Conservation (phyloP, 106 monocot species). For the Triglochin maritima region DNA sequence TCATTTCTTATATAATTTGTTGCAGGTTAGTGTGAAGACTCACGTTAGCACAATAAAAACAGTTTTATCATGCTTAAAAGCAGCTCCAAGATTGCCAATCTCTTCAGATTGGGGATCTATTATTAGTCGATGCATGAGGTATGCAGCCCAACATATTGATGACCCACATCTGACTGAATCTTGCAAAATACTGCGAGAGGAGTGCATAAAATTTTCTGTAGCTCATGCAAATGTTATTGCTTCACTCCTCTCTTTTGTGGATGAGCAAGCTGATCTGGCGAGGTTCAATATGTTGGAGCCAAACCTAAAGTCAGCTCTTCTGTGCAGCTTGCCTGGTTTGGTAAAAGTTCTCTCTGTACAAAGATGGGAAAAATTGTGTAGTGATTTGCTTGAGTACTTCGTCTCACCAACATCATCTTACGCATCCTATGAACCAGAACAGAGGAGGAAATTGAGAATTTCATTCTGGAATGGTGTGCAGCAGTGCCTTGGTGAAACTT, state of each 20-base stretch:
- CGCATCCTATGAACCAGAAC: slow-evolving; percentile 24
- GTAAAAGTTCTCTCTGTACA: slow-evolving; percentile 47
- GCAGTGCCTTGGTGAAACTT: slow-evolving; percentile 34
- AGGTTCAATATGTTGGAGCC: slow-evolving; percentile 59
- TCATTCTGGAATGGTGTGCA: slow-evolving; percentile 77
- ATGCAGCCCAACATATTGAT: slow-evolving; percentile 22
- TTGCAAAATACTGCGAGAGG: slow-evolving; percentile 41
- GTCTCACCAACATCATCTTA: slow-evolving; percentile 27
- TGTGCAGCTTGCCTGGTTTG: slow-evolving; percentile 33
- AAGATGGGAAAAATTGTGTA: slow-evolving; percentile 43
- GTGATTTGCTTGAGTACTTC: slow-evolving; percentile 59
- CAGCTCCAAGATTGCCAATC: slow-evolving; percentile 73
- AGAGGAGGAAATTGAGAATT: slow-evolving; percentile 40
- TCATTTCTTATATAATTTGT: neutral
- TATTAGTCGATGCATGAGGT: slow-evolving; percentile 55
- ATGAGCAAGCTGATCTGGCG: slow-evolving; percentile 56
- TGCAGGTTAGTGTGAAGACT: slow-evolving; percentile 6
- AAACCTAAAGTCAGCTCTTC: slow-evolving; percentile 42
- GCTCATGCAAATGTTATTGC: slow-evolving; percentile 47
- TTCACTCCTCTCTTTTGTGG: slow-evolving; percentile 58
- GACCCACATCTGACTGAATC: slow-evolving; percentile 3
- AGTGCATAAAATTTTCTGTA: slow-evolving; percentile 63
- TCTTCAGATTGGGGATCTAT: slow-evolving; percentile 72
- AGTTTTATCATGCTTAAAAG: slow-evolving; percentile 64
- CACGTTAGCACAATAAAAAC: slow-evolving; percentile 34